These are phyloP conservation scores for Termitomyces sp. DNA, from an alignment of 768 basidiomycete genomes.

Conservation along the genomic window DNA sequence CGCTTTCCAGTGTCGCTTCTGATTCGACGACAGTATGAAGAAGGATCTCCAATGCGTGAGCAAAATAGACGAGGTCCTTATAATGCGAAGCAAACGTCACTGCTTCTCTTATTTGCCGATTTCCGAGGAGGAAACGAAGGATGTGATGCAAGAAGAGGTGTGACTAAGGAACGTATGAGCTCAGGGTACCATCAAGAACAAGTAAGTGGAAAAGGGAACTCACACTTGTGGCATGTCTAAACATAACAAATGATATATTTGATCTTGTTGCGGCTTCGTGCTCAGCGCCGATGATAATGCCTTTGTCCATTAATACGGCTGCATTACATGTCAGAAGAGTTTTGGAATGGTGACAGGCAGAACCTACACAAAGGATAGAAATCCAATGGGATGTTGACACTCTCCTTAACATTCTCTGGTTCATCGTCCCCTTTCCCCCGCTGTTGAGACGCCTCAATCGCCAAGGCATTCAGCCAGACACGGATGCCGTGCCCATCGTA, in stretches of 20 bases:
- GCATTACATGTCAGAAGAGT: slow-evolving; percentile 11
- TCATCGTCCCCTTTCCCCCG: slow-evolving; percentile 29
- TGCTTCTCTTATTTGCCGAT: slow-evolving; percentile 64
- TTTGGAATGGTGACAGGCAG: slow-evolving; percentile 17
- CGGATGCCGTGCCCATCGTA: slow-evolving; percentile 89
- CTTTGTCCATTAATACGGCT: slow-evolving; percentile 99
- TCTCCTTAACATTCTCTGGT: slow-evolving; percentile 74
- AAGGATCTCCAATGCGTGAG: slow-evolving; percentile 91
- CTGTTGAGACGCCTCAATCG: slow-evolving; percentile 65
- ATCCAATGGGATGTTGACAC: slow-evolving; percentile 86
- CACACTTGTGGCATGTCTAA: slow-evolving; percentile 88
- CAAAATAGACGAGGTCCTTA: slow-evolving; percentile 85
- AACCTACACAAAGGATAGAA: slow-evolving; percentile 92
- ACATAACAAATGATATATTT: slow-evolving; percentile 85
- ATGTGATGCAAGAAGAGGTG: slow-evolving; percentile 94
- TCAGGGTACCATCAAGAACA: not conserved
- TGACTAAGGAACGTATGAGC: slow-evolving; percentile 47
- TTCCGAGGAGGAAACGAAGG: slow-evolving; percentile 76
- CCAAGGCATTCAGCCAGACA: slow-evolving; percentile 94
- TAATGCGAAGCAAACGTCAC: slow-evolving; percentile 86
- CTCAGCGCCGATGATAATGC: slow-evolving; percentile 95
- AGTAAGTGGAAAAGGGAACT: slow-evolving; percentile 22
- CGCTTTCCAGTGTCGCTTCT: slow-evolving; percentile 46
- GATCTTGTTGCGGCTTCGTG: slow-evolving; percentile 75
- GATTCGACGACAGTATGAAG: slow-evolving; percentile 92